Evolutionary conservation across 257 asterid genomes (phyloP), one percentile per base, ranked within the genome.

Genomic region (Solanum chilense): DNA sequence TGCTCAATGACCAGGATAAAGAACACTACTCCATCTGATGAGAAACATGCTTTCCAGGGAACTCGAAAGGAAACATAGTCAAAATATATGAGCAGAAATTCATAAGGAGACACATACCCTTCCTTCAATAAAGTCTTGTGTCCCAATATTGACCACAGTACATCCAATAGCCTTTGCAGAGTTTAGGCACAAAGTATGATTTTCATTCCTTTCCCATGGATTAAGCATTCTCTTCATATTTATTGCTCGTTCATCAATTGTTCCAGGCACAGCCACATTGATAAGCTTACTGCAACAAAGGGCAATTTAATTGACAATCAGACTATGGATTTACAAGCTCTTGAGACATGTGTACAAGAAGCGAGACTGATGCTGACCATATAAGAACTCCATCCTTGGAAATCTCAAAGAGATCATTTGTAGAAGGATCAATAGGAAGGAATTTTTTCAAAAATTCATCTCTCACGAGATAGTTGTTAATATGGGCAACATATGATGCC

Each of bases 181-280:
- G 93, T 97, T 97, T 87, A 97, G 99, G 94, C 99, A 93, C 42
- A 97, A 91, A 58, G 99, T 97, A 87, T 95, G 99, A 90, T 95
- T 97, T 94, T 97, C 99, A 69, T 97, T 97, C 91, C 96, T 94
- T 94, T 97, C 99, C 99, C 99, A 97, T 33, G 99, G 99, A 89
- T 97, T 97, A 74, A 97, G 98, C 71, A 91, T 83, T 88, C 90
- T 94, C 94, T 97, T 97, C 75, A 96, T 97, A 91, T 97, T 97
- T 85, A 97, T 93, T 49, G 99, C 97, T 76, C 99, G 94, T 89
- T 97, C 99, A 62, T 97, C 99, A 87, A 97, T 97, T 25, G 99
- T 97, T 81, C 99, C 99, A 49, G 99, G 98, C 20, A 94, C 99
- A 60, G 99, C 99, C 89, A 97, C 98, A 89, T 97, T 97, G 85